These are phyloP conservation scores for Chenopodium suecicum DNA, from an alignment of 148 eudicot species.

Conservation along the genomic window DNA sequence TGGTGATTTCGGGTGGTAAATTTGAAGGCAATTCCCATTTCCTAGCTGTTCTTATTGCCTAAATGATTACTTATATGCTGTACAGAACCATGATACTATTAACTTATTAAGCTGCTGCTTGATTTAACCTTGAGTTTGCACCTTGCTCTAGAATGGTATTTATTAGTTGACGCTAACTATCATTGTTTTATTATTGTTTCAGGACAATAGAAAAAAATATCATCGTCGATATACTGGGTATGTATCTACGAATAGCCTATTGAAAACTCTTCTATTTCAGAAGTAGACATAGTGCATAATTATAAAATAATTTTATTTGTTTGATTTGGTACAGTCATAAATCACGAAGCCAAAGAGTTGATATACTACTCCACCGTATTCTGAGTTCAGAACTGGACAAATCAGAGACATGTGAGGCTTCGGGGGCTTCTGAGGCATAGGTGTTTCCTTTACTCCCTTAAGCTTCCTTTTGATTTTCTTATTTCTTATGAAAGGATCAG, in stretches of 20 bases:
- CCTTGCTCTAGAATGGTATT: background rate
- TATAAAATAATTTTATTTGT: background rate
- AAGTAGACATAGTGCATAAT: background rate
- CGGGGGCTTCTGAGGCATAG: constrained; percentile 18
- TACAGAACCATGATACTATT: background rate
- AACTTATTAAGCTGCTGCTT: background rate
- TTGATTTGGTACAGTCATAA: constrained; percentile 47
- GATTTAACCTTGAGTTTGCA: background rate
- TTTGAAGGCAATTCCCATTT: background rate
- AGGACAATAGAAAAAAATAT: constrained; percentile 38
- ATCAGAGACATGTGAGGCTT: constrained; percentile 25
- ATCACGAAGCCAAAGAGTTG: constrained; percentile 77
- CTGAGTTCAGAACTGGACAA: constrained; percentile 65
- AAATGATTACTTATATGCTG: background rate
- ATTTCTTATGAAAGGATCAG: background rate
- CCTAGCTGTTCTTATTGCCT: background rate
- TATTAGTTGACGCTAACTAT: background rate
- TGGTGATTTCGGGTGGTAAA: no score
- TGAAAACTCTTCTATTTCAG: background rate
- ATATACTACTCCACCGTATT: constrained; percentile 81
- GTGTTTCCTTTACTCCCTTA: background rate
- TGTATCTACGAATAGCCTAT: constrained; percentile 7
- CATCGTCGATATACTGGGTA: constrained; percentile 62
- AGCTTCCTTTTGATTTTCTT: background rate
- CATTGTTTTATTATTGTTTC: constrained; percentile 18